phyloP scores from a whole-genome alignment of 208 protist species.

The Crithidia sp. region DNA sequence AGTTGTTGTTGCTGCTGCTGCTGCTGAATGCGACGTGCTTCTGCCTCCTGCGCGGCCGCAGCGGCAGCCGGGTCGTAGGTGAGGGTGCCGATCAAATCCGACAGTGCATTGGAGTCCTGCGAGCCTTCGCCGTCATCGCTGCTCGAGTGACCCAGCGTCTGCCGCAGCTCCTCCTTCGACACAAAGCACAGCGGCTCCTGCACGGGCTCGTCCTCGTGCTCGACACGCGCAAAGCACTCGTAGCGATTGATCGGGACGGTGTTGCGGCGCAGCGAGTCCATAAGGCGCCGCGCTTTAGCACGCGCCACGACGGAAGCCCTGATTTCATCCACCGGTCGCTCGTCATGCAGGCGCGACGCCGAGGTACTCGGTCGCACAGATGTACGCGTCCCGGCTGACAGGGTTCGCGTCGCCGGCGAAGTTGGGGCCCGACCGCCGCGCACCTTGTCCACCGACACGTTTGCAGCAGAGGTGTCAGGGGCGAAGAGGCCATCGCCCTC shows the following conservation, averaged over 20 bases:
- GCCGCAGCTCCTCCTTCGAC: slow-evolving; percentile 17
- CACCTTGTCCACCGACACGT: too few relatives aligned
- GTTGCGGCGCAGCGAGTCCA: slow-evolving; percentile 64
- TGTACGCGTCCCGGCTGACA: not conserved
- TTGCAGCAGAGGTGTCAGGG: too few relatives aligned
- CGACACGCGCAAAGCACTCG: slow-evolving; percentile 58
- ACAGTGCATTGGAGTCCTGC: slow-evolving; percentile 42
- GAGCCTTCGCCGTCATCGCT: slow-evolving; percentile 13
- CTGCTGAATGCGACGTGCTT: not conserved
- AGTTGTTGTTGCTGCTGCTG: not conserved
- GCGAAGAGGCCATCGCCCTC: too few relatives aligned
- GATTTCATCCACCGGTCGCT: slow-evolving; percentile 71
- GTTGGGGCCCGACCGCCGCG: too few relatives aligned
- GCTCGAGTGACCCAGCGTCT: slow-evolving; percentile 1
- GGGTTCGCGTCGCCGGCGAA: too few relatives aligned
- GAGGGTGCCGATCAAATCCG: slow-evolving; percentile 37
- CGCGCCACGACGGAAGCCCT: slow-evolving; percentile 67
- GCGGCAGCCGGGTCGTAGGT: slow-evolving; percentile 21
- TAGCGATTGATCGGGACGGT: slow-evolving; percentile 82
- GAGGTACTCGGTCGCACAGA: not conserved
- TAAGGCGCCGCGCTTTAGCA: slow-evolving; percentile 66
- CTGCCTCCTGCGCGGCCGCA: not conserved
- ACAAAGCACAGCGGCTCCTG: slow-evolving; percentile 34
- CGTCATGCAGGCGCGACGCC: slow-evolving; percentile 26
- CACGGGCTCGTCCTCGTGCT: slow-evolving; percentile 37